Conservation (phyloP, 345 rosid genomes). For the Dovyalis caffra region DNA sequence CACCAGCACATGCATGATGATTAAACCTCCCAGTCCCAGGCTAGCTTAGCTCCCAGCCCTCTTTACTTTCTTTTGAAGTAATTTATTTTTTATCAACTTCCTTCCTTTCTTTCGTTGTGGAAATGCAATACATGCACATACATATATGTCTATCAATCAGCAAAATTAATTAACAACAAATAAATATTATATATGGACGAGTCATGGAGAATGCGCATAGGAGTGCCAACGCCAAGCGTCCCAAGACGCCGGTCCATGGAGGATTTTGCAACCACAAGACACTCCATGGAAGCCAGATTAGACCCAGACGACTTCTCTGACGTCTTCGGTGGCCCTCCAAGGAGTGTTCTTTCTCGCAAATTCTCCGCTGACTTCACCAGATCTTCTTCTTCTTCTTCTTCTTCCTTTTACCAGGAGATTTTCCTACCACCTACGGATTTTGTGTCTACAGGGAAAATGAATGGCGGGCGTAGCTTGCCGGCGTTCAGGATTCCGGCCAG, state of each 20-base stretch:
- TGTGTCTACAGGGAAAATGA: constrained; percentile 27
- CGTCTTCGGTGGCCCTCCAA: constrained; percentile 92
- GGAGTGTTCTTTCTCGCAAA: constrained; percentile 57
- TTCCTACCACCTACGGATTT: constrained; percentile 44
- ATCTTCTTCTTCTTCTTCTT: constrained; percentile 28
- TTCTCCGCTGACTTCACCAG: constrained; percentile 55
- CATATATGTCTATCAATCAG: too few species aligned
- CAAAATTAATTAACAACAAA: too few species aligned
- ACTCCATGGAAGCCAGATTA: constrained; percentile 23
- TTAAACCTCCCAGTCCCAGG: too few species aligned
- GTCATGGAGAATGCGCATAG: constrained; percentile 80
- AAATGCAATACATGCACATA: too few species aligned
- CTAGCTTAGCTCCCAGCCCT: too few species aligned
- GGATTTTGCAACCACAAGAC: constrained; percentile 17
- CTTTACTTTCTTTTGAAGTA: too few species aligned
- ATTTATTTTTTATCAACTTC: too few species aligned
- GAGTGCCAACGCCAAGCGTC: constrained; percentile 41
- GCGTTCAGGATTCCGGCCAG: constrained; percentile 65
- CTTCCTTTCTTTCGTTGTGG: too few species aligned
- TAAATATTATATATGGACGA: constrained; percentile 53
- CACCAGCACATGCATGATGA: too few species aligned
- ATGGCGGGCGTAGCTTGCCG: constrained; percentile 47
- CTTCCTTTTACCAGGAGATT: constrained; percentile 74
- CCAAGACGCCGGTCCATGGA: constrained; percentile 53
- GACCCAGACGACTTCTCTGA: constrained; percentile 71